Percentiles rank a stretch among this genome's conserved stretches.
Conservation (phyloP, 1,284 basidiomycete species). For the Omphalotus olearius region DNA sequence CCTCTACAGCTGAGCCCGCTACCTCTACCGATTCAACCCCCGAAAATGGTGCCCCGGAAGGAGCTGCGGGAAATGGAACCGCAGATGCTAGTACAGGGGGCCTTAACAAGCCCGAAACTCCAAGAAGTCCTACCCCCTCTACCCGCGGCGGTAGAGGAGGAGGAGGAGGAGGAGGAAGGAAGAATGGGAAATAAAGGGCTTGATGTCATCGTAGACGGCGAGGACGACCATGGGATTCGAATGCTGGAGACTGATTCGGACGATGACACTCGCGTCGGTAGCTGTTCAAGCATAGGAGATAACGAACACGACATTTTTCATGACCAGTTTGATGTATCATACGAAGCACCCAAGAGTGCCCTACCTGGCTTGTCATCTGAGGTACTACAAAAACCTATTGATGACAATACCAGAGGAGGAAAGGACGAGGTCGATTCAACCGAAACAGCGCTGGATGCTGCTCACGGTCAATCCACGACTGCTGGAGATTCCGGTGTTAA, state of each 20-base stretch:
- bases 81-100: no score
- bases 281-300: neutral
- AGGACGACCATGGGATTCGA: neutral
- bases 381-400: no score
- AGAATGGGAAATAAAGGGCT: neutral
- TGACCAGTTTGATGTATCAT: neutral
- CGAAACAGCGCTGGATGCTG: constrained; percentile 5
- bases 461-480: neutral
- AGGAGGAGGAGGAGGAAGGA: neutral
- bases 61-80: no score
- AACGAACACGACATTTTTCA: constrained; percentile 6
- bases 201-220: neutral
- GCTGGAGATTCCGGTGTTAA: neutral
- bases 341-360: neutral
- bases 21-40: neutral
- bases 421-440: neutral
- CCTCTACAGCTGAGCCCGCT: no score
- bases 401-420: no score
- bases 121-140: constrained; percentile 6
- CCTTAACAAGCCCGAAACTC: neutral
- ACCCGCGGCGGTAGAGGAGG: neutral
- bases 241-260: neutral
- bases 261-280: constrained; percentile 6
- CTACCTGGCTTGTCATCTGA: no score
- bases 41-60: neutral